Conservation (phyloP, 306 rosid genomes). For the Begonia peltatifolia region DNA sequence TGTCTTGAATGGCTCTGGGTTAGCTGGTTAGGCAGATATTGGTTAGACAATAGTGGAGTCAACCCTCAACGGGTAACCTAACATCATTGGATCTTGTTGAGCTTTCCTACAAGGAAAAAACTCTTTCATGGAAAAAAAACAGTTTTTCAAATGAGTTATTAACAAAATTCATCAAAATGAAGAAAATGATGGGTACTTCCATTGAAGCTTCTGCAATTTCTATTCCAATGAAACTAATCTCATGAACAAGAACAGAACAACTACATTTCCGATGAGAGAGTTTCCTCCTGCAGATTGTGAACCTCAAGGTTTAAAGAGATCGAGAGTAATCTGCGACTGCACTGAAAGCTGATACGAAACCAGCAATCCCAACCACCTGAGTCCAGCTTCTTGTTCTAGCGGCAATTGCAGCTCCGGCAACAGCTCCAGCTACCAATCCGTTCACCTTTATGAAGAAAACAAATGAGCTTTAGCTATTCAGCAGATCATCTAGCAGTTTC, state of each 20-base stretch:
- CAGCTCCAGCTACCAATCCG: slow-evolving; percentile 67
- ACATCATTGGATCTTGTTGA: neutral
- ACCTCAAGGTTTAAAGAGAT: slow-evolving; percentile 17
- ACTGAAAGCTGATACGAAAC: slow-evolving; percentile 46
- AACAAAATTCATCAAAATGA: too few relatives aligned
- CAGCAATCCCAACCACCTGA: slow-evolving; percentile 44
- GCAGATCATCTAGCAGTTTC: slow-evolving; percentile 5
- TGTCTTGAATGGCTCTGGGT: slow-evolving; percentile 9
- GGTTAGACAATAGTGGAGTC: neutral
- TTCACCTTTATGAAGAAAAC: slow-evolving; percentile 35
- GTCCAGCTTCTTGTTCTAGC: slow-evolving; percentile 50
- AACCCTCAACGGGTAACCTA: slow-evolving; percentile 3
- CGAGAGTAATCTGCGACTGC: slow-evolving; percentile 54
- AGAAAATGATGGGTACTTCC: too few relatives aligned
- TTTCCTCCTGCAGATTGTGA: neutral
- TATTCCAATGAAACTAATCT: too few relatives aligned
- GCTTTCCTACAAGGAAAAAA: too few relatives aligned
- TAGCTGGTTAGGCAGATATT: neutral
- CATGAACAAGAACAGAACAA: too few relatives aligned
- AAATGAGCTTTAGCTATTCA: slow-evolving; percentile 2
- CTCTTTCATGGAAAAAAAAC: too few relatives aligned
- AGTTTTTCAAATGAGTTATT: too few relatives aligned
- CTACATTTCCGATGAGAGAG: too few relatives aligned
- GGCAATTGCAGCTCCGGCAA: slow-evolving; percentile 62
- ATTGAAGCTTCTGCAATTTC: too few relatives aligned